Evolutionary conservation across 1,284 basidiomycete genomes (phyloP).

Genomic region (Pseudozyma tsukubaensis): DNA sequence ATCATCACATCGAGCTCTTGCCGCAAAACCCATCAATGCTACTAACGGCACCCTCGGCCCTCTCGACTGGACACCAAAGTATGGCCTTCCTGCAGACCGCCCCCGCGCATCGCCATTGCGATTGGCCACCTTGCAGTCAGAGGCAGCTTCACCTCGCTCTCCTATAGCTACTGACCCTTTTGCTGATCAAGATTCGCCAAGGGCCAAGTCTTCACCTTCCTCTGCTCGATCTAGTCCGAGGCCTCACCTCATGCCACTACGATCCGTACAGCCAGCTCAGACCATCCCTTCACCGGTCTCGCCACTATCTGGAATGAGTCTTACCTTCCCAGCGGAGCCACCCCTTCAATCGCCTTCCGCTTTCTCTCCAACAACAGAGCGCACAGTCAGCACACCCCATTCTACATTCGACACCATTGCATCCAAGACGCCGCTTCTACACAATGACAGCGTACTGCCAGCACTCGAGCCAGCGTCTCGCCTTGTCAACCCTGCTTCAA

Average conservation of each 20-base stretch:
- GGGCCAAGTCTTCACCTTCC: not conserved
- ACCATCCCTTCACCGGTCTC: constrained; percentile 30
- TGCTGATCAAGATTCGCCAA: not conserved
- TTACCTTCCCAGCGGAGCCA: not conserved
- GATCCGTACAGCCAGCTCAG: constrained; percentile 25
- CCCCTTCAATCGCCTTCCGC: constrained; percentile 12
- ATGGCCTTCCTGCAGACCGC: constrained; percentile 22
- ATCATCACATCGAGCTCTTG: constrained; percentile 13
- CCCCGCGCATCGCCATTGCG: constrained; percentile 6
- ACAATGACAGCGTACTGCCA: not conserved
- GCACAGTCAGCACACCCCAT: constrained; percentile 8
- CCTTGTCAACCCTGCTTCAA: not conserved
- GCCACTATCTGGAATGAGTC: not conserved
- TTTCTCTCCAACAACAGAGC: constrained; percentile 7
- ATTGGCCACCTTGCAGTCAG: not conserved
- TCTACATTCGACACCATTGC: constrained; percentile 21
- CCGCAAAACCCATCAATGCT: constrained; percentile 22
- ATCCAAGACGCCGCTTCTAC: constrained; percentile 5
- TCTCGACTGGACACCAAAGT: constrained; percentile 50
- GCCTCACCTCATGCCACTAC: constrained; percentile 30
- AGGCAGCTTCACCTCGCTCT: constrained; percentile 6
- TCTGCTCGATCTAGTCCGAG: not conserved
- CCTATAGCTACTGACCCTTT: constrained; percentile 5
- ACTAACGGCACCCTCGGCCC: constrained; percentile 41
- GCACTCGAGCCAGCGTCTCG: not conserved